A percentile compares a stretch with the other conserved stretches of the same genome.
phyloP scores from a whole-genome alignment of 495 filamentous ascomycete genomes.

The Penicillium ucsense region DNA sequence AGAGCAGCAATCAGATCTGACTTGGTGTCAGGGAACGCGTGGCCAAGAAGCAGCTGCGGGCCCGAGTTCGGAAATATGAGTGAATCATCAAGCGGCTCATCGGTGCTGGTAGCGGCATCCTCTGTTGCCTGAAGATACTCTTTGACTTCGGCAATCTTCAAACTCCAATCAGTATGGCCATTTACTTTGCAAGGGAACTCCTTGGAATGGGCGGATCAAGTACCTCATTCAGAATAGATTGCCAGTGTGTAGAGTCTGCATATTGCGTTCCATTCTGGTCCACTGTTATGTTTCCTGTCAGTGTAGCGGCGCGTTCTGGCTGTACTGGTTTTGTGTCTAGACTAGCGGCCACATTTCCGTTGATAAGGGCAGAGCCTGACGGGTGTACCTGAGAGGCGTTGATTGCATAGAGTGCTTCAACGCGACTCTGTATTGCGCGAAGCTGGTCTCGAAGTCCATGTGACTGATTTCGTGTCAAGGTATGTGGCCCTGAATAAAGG shows the following conservation, averaged over 20 bases:
- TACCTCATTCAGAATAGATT: slow-evolving; percentile 31
- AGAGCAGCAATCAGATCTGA: slow-evolving; percentile 20
- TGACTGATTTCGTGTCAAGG: slow-evolving; percentile 4
- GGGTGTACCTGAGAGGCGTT: neutral
- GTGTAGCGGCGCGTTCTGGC: neutral
- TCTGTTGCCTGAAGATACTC: slow-evolving; percentile 15
- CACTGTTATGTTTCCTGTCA: slow-evolving; percentile 64
- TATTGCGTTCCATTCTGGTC: slow-evolving; percentile 23
- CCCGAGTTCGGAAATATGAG: slow-evolving; percentile 6
- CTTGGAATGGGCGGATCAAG: neutral
- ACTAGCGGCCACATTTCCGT: neutral
- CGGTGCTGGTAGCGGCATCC: slow-evolving; percentile 5
- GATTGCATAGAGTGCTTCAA: slow-evolving; percentile 8
- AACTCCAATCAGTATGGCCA: no score
- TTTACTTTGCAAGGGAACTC: no score
- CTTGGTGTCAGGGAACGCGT: slow-evolving; percentile 11
- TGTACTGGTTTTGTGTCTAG: neutral
- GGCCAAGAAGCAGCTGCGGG: slow-evolving; percentile 23
- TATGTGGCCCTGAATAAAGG: slow-evolving; percentile 13
- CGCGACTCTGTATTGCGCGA: slow-evolving; percentile 5
- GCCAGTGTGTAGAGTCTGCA: slow-evolving; percentile 29
- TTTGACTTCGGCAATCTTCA: slow-evolving; percentile 17
- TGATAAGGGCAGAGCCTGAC: neutral
- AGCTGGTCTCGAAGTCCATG: slow-evolving; percentile 13
- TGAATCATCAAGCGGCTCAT: slow-evolving; percentile 8